Conservation (phyloP, 805 yeast species). For the Candida yuanshanica region DNA sequence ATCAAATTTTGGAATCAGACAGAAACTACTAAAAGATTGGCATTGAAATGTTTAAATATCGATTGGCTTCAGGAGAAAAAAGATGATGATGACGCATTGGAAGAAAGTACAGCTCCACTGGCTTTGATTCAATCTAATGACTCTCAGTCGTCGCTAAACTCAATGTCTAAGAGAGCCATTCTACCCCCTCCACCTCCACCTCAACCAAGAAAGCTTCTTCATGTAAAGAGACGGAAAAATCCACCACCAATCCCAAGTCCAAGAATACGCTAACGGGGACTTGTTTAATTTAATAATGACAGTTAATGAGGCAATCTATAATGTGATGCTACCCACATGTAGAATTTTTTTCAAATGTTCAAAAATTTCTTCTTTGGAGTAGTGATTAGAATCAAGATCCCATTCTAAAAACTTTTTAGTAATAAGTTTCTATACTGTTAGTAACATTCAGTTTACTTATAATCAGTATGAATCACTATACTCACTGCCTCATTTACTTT, state of each 20-base stretch:
- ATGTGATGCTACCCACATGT: neutral
- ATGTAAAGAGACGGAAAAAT: slow-evolving; percentile 1
- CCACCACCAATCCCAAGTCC: neutral
- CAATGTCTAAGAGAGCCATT: slow-evolving; percentile 30
- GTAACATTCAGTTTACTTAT: too few relatives aligned
- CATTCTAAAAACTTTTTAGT: slow-evolving; percentile 3
- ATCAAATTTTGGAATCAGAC: slow-evolving; percentile 30
- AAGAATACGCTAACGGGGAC: neutral
- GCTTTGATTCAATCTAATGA: slow-evolving; percentile 9
- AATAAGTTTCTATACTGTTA: neutral
- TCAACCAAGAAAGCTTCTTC: slow-evolving; percentile 26
- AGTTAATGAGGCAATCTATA: too few relatives aligned
- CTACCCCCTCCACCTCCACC: slow-evolving; percentile 26
- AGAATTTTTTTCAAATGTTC: neutral
- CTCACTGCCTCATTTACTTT: neutral
- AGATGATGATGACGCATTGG: slow-evolving; percentile 4
- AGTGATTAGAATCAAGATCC: slow-evolving; percentile 1
- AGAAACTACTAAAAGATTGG: slow-evolving; percentile 36
- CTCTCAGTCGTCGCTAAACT: slow-evolving; percentile 32
- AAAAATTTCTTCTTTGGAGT: neutral
- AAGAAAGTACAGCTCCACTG: slow-evolving; percentile 7
- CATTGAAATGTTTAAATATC: slow-evolving; percentile 25
- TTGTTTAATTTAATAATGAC: neutral
- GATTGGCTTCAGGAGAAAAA: slow-evolving; percentile 26
- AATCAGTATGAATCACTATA: too few relatives aligned